Evolutionary conservation across 2,329 filamentous ascomycete species (phyloP), one percentile per base, ranked within the genome.

Genomic region (Chaetothyriales sp.): DNA sequence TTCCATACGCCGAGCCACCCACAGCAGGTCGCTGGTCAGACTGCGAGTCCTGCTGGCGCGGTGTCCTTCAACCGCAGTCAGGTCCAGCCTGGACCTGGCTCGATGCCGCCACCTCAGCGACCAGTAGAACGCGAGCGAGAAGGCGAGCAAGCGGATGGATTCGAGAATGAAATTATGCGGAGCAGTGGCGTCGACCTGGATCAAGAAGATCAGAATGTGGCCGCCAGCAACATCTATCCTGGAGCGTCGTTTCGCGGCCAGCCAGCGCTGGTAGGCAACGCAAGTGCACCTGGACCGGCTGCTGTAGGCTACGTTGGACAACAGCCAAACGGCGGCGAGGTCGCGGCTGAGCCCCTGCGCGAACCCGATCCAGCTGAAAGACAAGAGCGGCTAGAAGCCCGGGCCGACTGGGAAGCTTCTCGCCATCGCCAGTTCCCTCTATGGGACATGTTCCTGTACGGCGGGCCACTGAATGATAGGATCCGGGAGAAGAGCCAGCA

Each of bases 381-480:
- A 39, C 78, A 82, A 5, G 74, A 83, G 73, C 18, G 83, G 84
- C 51, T 73, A 74, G 57, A 76, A 79, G 44, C 74, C 76, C 10
- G 86, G 73, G 55, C 78, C 76, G 57, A 84, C 80, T 51, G 81
- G 78, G 53, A 78, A 74, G 65, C 75, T 69, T 52, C 71, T 78
- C 59, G 81, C 75, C 50, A 75, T 76, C 55, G 73, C 70, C 80
- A 82, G 53, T 79, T 83, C 55, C 85, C 88, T 59, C 72, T 93
- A 8, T 78, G 78, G 48, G 77, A 87, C 52, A 78, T 85, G 0
- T 90, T 94, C 59, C 66, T 93, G 5, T 69, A 79, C 9, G 79
- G 84, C 0, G 80, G 76, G 53, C 66, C 70, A 15, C 59, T 81
- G 8, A 60, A 60, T 32, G 70, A 78, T 49, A 70, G 74, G 52